phyloP scores from a whole-genome alignment of 768 basidiomycete species.

The Suillus occidentalis region DNA sequence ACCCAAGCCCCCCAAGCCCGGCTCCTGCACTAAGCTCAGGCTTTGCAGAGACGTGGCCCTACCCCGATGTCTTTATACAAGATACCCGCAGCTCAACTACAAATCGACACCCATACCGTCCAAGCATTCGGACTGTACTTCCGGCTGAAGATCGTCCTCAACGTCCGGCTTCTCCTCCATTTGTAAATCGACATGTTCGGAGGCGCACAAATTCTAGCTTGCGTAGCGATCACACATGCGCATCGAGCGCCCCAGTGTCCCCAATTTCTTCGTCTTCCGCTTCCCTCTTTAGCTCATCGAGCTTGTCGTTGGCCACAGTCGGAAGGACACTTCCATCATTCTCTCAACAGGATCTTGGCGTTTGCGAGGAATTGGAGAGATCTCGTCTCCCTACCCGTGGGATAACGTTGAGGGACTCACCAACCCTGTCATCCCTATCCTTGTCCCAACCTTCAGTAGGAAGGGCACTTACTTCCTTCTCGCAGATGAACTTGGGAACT shows the following conservation, averaged over 20 bases:
- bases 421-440: not conserved
- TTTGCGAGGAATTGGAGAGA: slow-evolving; percentile 23
- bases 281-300: slow-evolving; percentile 26
- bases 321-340: slow-evolving; percentile 10
- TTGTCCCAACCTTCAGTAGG: slow-evolving; percentile 1
- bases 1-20: slow-evolving; percentile 22
- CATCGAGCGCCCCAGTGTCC: slow-evolving; percentile 34
- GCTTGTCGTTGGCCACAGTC: slow-evolving; percentile 20
- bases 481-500: not conserved
- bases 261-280: slow-evolving; percentile 29
- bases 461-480: slow-evolving; percentile 7
- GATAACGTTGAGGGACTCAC: slow-evolving; percentile 12
- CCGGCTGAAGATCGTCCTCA: slow-evolving; percentile 5
- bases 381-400: slow-evolving; percentile 19
- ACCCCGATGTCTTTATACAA: not conserved
- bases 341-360: slow-evolving; percentile 12
- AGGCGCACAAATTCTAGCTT: slow-evolving; percentile 32
- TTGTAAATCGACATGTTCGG: slow-evolving; percentile 33
- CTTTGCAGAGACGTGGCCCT: slow-evolving; percentile 2
- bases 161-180: slow-evolving; percentile 34
- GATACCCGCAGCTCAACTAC: not conserved
- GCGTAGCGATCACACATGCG: slow-evolving; percentile 26
- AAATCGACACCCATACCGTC: slow-evolving; percentile 1
- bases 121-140: not conserved
- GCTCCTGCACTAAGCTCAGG: slow-evolving; percentile 9